These are phyloP conservation scores for Gymnopilus junonius DNA, from an alignment of 768 basidiomycete genomes.

Conservation along the genomic window DNA sequence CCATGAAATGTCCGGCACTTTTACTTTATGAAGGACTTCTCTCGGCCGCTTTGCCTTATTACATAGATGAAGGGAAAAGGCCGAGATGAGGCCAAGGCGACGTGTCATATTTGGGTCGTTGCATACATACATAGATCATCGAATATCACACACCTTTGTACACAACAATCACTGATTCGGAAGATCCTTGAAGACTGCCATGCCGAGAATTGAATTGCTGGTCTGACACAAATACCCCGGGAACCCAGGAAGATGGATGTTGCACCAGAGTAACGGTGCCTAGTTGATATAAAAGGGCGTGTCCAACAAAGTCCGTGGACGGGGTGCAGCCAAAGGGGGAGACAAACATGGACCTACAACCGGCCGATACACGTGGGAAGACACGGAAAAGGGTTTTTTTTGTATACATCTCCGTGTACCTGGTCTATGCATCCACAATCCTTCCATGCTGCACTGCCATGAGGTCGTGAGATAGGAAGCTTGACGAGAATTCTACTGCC, in stretches of 20 bases:
- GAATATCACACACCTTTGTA: neutral
- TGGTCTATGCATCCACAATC: neutral
- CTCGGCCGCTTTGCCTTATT: neutral
- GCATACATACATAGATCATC: neutral
- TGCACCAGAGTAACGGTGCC: neutral
- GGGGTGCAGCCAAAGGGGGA: neutral
- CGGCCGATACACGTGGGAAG: constrained; percentile 21
- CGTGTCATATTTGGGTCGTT: neutral
- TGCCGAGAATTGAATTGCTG: too few relatives aligned
- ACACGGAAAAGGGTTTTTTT: constrained; percentile 15
- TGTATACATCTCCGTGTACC: neutral
- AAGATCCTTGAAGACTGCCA: too few relatives aligned
- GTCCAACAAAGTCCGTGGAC: neutral
- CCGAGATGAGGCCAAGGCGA: neutral
- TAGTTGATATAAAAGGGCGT: neutral
- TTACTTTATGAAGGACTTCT: neutral
- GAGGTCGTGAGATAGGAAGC: constrained; percentile 14
- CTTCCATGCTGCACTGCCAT: constrained; percentile 13
- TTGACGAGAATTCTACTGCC: neutral
- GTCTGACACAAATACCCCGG: neutral
- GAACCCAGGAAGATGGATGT: neutral
- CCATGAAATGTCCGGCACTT: neutral
- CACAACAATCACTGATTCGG: too few relatives aligned
- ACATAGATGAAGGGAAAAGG: neutral
- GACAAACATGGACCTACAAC: constrained; percentile 33